Percentiles rank a stretch among this genome's conserved stretches.
phyloP scores from a whole-genome alignment of 768 basidiomycete genomes.

The Tephrocybe sp. region DNA sequence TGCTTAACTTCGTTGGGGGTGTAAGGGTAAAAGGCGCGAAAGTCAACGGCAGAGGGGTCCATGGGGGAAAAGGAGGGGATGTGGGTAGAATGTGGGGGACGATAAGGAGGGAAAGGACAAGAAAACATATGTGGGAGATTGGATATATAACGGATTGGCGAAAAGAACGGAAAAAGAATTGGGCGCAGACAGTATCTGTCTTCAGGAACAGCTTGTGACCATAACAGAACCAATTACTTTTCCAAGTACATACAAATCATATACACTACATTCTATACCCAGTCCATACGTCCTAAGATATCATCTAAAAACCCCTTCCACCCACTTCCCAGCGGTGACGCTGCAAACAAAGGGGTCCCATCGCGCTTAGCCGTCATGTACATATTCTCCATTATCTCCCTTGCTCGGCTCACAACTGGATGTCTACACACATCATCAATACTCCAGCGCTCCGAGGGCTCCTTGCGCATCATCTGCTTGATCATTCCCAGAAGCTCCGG shows the following conservation, averaged over 20 bases:
- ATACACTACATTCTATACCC: slow-evolving; percentile 10
- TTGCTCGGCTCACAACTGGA: slow-evolving; percentile 60
- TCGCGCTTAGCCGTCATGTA: slow-evolving; percentile 31
- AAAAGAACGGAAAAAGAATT: slow-evolving; percentile 22
- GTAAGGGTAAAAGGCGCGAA: slow-evolving; percentile 85
- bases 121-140: slow-evolving; percentile 10
- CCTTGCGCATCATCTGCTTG: slow-evolving; percentile 73
- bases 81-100: slow-evolving; percentile 24
- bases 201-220: slow-evolving; percentile 24
- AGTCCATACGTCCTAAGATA: slow-evolving; percentile 39
- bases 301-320: slow-evolving; percentile 61
- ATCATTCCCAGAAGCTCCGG: slow-evolving; percentile 67
- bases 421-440: slow-evolving; percentile 58
- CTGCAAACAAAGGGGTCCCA: slow-evolving; percentile 44
- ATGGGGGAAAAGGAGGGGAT: slow-evolving; percentile 33
- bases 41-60: slow-evolving; percentile 72
- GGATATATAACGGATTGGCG: slow-evolving; percentile 13
- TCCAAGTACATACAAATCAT: background rate
- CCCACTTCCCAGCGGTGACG: slow-evolving; percentile 62
- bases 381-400: slow-evolving; percentile 58
- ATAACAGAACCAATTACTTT: too few species aligned
- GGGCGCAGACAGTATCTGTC: slow-evolving; percentile 21
- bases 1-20: slow-evolving; percentile 94
- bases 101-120: slow-evolving; percentile 14
- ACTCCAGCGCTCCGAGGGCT: slow-evolving; percentile 56